Evolutionary conservation across 169 alveolate species (phyloP), one percentile per base, ranked within the genome.

Genomic region (Cryptosporidium parvum): DNA sequence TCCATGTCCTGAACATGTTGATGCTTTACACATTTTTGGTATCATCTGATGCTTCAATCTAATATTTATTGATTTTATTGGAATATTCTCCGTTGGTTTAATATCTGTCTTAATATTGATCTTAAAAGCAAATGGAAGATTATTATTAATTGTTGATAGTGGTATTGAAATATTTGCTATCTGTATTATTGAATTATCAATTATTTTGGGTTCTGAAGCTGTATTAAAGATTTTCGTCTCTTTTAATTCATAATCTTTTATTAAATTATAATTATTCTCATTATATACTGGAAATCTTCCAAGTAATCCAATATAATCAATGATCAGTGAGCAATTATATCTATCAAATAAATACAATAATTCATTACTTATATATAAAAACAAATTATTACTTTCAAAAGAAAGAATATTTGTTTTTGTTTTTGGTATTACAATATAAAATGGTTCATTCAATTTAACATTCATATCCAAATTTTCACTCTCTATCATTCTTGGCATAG

Each of bases 1-100:
- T 23, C 89, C 89, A 65, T 80, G 89, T 16, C 89, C 75, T 18
- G 89, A 80, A 3, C 89, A 80, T 2, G 89, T 80, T 33, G 69
- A 14, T 16, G 44, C 59, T 26, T 65, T 61, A 45, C 89, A 80
- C n/a, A 14, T 45, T 39, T 48, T 39, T 45, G 75, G 75, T 26
- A 80, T 31, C 16, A 80, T 23, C 29, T 45, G 35, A 48, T 80
- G 73, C 39, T 80, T 80, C 23, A 80, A 6, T n/a, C 42, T 42
- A 21, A 65, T 42, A 62, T 59, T 62, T 62, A 80, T 35, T 31
- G 48, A 51, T 73, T 58, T 73, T n/a, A 73, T 16, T 29, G 89
- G 75, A 14, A 80, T n/a, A 16, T 37, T 45, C 35, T 56, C 67
- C 26, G 0, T 31, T 39, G 75, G 8, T 23, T 44, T 69, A 26